Evolutionary conservation across 768 basidiomycete species (phyloP), one percentile per base, ranked within the genome.

Genomic region (Rhizopogon salebrosus): DNA sequence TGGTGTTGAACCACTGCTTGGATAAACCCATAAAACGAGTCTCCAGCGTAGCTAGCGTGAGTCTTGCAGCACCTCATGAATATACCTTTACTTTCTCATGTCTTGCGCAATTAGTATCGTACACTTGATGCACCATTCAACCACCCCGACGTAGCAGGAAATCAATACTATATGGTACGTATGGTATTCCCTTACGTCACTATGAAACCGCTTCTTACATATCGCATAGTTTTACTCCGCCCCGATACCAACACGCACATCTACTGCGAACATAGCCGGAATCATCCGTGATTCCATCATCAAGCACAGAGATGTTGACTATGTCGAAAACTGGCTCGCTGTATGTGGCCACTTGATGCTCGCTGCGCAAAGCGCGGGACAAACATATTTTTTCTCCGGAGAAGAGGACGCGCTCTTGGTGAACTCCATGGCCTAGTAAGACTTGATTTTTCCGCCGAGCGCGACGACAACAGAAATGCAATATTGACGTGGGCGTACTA

Each of bases 21-120:
- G 54, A 41, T 1, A n/a, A 27, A 23, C 23, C 54, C 5, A 57
- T 70, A 13, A 48, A 40, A 3, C 50, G 9, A 10, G 52, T 70
- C 24, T 59, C 64, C 9, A 69, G 69, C 52, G 60, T 57, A 3
- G 61, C 61, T n/a, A 67, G 59, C 26, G 66, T 70, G 41, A 54
- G 64, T 58, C 31, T 13, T n/a, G 10, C 8, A 11, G 27, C 41
- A 10, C 23, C 18, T 29, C 31, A 4, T 11, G 31, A 34, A 5
- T 27, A 34, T 34, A 13, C 4, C 2, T 4, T 11, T 13, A 2
- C 53, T 11, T 13, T 2, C 53, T 51, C 26, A 51, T 22, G 6
- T 27, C 16, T 34, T 34, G 11, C 27, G 4, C 31, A 34, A 13
- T 13, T 26, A 65, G 63, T 64, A 54, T 43, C 60, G 64, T 16